Base-by-base conservation (phyloP, 139 green algal genomes). In the Chlorella sp. region DNA sequence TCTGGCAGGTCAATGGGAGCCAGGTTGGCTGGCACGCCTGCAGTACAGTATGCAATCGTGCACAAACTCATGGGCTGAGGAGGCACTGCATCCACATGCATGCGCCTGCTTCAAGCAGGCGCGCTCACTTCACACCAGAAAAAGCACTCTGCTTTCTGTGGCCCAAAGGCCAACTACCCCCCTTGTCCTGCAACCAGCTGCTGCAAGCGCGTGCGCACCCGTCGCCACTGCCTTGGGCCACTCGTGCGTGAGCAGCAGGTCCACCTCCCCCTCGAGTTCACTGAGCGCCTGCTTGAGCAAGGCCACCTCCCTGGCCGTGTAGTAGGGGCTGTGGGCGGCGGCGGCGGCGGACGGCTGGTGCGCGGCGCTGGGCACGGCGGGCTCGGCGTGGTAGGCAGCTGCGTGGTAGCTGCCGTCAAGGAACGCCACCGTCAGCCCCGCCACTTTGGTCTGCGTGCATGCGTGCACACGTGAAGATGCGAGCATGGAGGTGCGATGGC, bases 191-290 rank as follows among this genome's bases (percentile, higher is more conserved):
- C n/a, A n/a, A n/a, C n/a, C n/a, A n/a, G n/a, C n/a, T n/a, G n/a
- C n/a, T n/a, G n/a, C n/a, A n/a, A n/a, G n/a, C n/a, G n/a, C n/a
- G n/a, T n/a, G n/a, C n/a, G n/a, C 23, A 60, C 22, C 17, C 3
- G 20, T 31, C 33, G 26, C 26, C 27, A 72, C n/a, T 35, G 26
- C 36, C 67, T 62, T 67, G 2, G 92, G 92, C 92, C 92, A 97
- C 68, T 96, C 87, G 67, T 85, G 90, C 0, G 90, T 95, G 6
- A 97, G 82, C 42, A 96, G 79, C 31, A 97, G 34, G 71, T 97
- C 92, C 24, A 97, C 80, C 35, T 97, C 92, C 0, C 89, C 91
- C 31, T 84, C 75, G 20, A 82, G 66, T 5, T 75, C 34, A 10
- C 75, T 63, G 51, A 93, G 50, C 23, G 72, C 66, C 14, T 80